Conservation (phyloP, 2,329 filamentous ascomycete species). For the Phyllosticta citriasiana region DNA sequence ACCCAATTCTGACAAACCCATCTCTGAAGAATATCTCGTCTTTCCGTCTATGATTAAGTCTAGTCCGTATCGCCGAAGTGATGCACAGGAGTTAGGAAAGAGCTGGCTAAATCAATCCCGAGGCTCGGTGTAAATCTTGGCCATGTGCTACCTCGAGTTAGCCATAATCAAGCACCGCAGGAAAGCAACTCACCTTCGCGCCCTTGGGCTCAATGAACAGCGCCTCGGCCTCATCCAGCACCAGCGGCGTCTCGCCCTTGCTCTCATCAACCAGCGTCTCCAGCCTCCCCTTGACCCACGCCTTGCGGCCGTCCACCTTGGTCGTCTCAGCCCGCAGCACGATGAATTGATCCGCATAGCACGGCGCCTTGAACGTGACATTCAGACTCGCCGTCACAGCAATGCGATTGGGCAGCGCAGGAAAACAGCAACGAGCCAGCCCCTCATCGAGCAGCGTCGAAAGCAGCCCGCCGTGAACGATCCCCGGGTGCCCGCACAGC, state of each 20-base stretch:
- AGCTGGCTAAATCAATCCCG: background rate
- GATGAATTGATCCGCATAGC: constrained; percentile 63
- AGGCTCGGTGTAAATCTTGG: background rate
- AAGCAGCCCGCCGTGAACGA: constrained; percentile 81
- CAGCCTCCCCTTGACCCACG: constrained; percentile 81
- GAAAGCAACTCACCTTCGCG: constrained; percentile 41
- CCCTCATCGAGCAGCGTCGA: constrained; percentile 93
- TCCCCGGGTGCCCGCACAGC: constrained; percentile 80
- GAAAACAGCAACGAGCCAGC: constrained; percentile 78
- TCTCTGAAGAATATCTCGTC: too few relatives aligned
- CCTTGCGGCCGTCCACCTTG: constrained; percentile 85
- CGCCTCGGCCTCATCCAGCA: constrained; percentile 73
- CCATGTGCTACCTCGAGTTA: background rate
- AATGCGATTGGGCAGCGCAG: constrained; percentile 74
- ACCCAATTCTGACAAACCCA: too few relatives aligned
- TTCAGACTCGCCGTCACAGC: constrained; percentile 79
- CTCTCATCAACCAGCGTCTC: constrained; percentile 72
- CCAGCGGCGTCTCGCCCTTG: constrained; percentile 48
- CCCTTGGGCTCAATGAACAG: constrained; percentile 83
- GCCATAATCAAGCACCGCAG: background rate
- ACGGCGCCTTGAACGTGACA: constrained; percentile 72
- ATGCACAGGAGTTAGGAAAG: background rate
- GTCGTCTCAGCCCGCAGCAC: constrained; percentile 71
- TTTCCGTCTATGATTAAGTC: background rate
- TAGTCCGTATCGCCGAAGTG: background rate